Evolutionary conservation across 169 alveolate species (phyloP).

Genomic region (Eimeria acervulina): DNA sequence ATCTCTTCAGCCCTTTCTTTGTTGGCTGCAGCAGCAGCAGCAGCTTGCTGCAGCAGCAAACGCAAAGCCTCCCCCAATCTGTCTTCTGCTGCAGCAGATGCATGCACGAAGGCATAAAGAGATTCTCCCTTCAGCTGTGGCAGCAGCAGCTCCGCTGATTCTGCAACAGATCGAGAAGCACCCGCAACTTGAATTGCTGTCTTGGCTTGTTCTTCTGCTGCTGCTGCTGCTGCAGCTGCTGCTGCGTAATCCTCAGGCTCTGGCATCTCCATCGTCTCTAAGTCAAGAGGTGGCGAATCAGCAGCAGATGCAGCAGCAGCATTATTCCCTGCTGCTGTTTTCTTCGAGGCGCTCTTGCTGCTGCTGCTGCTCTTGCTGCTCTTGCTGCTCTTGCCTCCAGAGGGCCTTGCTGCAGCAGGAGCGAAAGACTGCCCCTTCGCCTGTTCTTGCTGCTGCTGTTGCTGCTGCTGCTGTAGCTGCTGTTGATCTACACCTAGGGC

Average conservation of each 20-base stretch:
- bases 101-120: slow-evolving; percentile 49
- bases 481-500: background rate
- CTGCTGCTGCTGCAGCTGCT: slow-evolving; percentile 71
- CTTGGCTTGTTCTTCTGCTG: slow-evolving; percentile 12
- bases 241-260: slow-evolving; percentile 38
- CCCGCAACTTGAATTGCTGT: slow-evolving; percentile 24
- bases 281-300: background rate
- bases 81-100: slow-evolving; percentile 68
- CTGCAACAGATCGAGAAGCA: background rate
- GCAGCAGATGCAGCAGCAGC: slow-evolving; percentile 20
- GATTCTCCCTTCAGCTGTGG: slow-evolving; percentile 32
- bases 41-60: slow-evolving; percentile 75
- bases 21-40: slow-evolving; percentile 54
- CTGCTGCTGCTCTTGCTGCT: slow-evolving; percentile 31
- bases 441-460: slow-evolving; percentile 55
- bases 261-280: slow-evolving; percentile 13
- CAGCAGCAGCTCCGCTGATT: slow-evolving; percentile 33
- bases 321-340: slow-evolving; percentile 22
- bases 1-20: slow-evolving; percentile 42
- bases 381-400: slow-evolving; percentile 39
- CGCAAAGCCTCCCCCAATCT: slow-evolving; percentile 22
- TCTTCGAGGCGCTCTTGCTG: background rate
- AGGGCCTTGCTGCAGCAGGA: background rate
- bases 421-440: no score
- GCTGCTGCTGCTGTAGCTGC: slow-evolving; percentile 50